Percentiles rank a stretch among this genome's conserved stretches.
phyloP scores from a whole-genome alignment of 768 basidiomycete genomes.

The Symmetrospora coprosmae region DNA sequence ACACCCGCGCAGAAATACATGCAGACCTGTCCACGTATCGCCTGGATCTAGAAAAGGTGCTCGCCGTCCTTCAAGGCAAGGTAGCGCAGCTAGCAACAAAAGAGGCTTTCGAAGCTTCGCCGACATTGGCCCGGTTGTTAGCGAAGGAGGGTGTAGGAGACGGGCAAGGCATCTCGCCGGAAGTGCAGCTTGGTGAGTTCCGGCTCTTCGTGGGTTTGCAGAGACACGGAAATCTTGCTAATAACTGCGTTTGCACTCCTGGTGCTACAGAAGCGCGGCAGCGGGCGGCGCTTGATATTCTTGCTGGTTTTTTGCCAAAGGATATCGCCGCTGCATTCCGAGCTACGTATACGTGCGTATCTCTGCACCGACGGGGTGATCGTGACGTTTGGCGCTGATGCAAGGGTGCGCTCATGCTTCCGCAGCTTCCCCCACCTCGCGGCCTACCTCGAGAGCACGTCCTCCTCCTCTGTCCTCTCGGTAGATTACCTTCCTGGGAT shows the following conservation, averaged over 20 bases:
- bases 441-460: neutral
- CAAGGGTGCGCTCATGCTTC: neutral
- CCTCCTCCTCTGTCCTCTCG: neutral
- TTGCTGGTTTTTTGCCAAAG: slow-evolving; percentile 12
- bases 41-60: neutral
- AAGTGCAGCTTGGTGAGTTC: slow-evolving; percentile 8
- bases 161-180: neutral
- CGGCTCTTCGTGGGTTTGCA: neutral
- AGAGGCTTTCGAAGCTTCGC: neutral
- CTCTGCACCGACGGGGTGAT: neutral
- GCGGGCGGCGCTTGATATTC: slow-evolving; percentile 1
- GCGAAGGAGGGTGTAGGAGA: slow-evolving; percentile 13
- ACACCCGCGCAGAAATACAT: neutral
- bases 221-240: neutral
- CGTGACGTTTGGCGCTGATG: neutral
- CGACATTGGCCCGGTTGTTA: neutral
- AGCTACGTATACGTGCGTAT: slow-evolving; percentile 3
- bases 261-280: slow-evolving; percentile 12
- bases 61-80: neutral
- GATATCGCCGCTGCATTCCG: neutral
- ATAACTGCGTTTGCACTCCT: too few relatives aligned
- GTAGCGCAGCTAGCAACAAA: neutral
- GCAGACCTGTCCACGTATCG: slow-evolving; percentile 9
- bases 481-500: neutral
- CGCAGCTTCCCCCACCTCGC: slow-evolving; percentile 3